Base-by-base conservation (phyloP, 495 filamentous ascomycete genomes). In the Xylaria venustula region DNA sequence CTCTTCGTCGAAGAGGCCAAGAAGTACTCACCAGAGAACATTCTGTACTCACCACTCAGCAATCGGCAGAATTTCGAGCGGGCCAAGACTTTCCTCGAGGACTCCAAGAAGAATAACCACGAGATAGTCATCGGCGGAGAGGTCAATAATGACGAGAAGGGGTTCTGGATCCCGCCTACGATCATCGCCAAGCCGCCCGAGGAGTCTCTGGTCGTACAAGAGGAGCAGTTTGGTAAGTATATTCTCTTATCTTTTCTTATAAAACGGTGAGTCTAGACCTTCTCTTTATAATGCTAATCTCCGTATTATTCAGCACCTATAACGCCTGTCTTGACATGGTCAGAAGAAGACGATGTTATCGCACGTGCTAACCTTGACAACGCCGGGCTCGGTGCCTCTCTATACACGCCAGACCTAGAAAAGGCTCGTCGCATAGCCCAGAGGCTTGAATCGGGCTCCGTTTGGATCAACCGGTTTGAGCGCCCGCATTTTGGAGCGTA, bases 21-120 rank as follows among this genome's bases (percentile, higher is more conserved):
- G 67, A 68, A 63, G 23, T 76, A 83, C 52, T 74, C 75, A 30
- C 75, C 83, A 1, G 77, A 81, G 36, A 70, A 67, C n/a, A 64
- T 74, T 2, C 51, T 70, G 7, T 74, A 85, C 46, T 79, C 81
- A 0, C 86, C 86, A 1, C 73, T 90, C 19, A 83, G 86, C 60
- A 90, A 90, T 65, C 63, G 69, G 54, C 75, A 81, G 71, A 85
- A 88, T 66, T 87, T 75, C 52, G 76, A 82, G 2, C 79, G 79
- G 23, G 81, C 85, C 48, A 77, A 81, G 62, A 62, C 71, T 4
- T 71, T 84, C 20, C 64, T 83, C 17, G 70, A 68, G 22, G 74
- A 78, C 32, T 79, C 77, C 58, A 68, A 75, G 64, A 70, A 68
- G 53, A 76, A 78, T 2, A 75, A 75, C 19, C 76, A 77, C 53